Evolutionary conservation across 192 early-diverging fungal genomes (phyloP).

Genomic region (Coemansia sp.): DNA sequence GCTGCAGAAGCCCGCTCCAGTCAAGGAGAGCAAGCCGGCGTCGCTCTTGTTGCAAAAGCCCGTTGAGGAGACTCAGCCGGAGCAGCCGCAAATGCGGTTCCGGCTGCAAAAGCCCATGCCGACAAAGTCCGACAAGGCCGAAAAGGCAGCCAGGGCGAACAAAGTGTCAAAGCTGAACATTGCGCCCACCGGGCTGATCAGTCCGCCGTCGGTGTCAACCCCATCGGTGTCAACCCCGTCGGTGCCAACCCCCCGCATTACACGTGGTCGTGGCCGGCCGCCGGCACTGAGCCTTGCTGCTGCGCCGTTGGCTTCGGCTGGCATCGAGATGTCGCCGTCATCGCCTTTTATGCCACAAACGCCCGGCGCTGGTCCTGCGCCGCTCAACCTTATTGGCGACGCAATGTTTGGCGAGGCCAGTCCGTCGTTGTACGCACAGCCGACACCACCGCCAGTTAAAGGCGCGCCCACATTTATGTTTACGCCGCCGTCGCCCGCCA

Average conservation of each 20-base stretch:
- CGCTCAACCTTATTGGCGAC: conserved; percentile 1
- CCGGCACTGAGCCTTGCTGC: conserved; percentile 28
- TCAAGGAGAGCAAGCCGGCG: conserved; percentile 3
- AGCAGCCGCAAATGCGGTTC: conserved; percentile 14
- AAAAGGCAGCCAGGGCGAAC: conserved; percentile 5
- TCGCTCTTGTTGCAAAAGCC: conserved; percentile 6
- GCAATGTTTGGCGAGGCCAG: conserved; percentile 39
- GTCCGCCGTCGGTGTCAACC: conserved; percentile 29
- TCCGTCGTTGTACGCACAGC: conserved; percentile 31
- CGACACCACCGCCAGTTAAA: conserved; percentile 25
- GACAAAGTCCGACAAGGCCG: conserved; percentile 6
- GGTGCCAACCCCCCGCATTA: conserved; percentile 14
- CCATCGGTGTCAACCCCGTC: conserved; percentile 18
- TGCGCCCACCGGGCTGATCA: conserved; percentile 32
- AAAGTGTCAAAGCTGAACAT: conserved; percentile 36
- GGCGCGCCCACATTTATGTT: conserved; percentile 46
- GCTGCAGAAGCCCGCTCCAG: conserved; percentile 1
- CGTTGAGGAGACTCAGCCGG: not conserved
- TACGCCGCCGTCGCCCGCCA: conserved; percentile 38
- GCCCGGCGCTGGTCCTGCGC: conserved; percentile 4
- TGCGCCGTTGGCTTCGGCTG: conserved; percentile 13
- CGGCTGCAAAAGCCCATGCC: conserved; percentile 40
- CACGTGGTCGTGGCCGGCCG: conserved; percentile 14
- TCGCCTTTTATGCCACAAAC: conserved; percentile 39
- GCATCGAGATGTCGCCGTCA: conserved; percentile 21